Evolutionary conservation across 2,329 filamentous ascomycete species (phyloP), one percentile per base, ranked within the genome.

Genomic region (Pseudogymnoascus sp.): DNA sequence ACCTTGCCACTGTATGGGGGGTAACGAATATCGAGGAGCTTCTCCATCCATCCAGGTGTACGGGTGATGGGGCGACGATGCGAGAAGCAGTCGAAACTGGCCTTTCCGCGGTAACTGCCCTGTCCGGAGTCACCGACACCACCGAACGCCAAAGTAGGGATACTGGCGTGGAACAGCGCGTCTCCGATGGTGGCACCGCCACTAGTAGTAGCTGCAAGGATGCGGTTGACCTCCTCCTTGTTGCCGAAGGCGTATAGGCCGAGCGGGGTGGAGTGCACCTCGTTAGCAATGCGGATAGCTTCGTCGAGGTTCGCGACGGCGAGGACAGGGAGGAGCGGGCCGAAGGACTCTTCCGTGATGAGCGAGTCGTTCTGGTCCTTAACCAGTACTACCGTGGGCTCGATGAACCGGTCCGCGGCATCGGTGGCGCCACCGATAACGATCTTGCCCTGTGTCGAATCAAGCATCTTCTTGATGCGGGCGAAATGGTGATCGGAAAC

Each of bases 331-430:
- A 96, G 91, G 65, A 96, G 82, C n/a, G 95, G 95, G 5, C 93
- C 95, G 73, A 99, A 99, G 46, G 88, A 91, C 78, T 99, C 95
- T 66, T 96, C 85, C 23, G 79, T 78, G 72, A 97, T 83, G 75
- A 97, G 84, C 6, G 88, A 82, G 76, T 96, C 93, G 59, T 93
- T 83, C 14, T 83, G 73, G 66, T 85, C 86, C 68, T 90, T 82
- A 38, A 97, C 88, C 65, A 91, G 82, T n/a, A 99, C 87, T n/a
- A 93, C 86, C 0, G 95, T 99, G 0, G 93, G 91, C 74, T 93
- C 91, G 69, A 99, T 95, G 76, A 89, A 97, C 60, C 89, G 86
- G 34, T 91, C 84, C 37, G 83, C 80, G 73, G 90, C 87, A 74
- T 97, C 91, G 78, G 89, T 87, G 62, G 87, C 85, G 59, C 95